A percentile compares a stretch with the other conserved stretches of the same genome.
Evolutionary conservation across 23 red algal species (phyloP).

Genomic region (Gracilariopsis chorda): DNA sequence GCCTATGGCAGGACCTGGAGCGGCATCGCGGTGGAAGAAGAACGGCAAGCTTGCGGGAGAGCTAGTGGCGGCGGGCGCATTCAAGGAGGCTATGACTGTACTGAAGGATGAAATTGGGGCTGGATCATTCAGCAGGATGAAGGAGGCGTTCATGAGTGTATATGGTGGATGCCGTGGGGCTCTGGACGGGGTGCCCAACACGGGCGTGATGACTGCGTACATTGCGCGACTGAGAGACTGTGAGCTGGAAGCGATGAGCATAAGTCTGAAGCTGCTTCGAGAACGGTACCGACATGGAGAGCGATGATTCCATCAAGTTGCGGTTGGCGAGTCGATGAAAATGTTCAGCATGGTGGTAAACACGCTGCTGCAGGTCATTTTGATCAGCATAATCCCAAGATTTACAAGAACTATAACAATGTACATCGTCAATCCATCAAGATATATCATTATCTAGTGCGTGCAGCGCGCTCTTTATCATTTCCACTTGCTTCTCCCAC

Average conservation of each 20-base stretch:
- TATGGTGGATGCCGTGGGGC: slow-evolving; percentile 43
- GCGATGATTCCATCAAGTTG: slow-evolving; percentile 38
- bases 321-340: slow-evolving; percentile 67
- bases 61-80: slow-evolving; percentile 71
- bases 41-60: slow-evolving; percentile 52
- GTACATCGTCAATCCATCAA: background rate
- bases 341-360: slow-evolving; percentile 26
- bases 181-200: background rate
- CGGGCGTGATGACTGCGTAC: slow-evolving; percentile 14
- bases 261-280: slow-evolving; percentile 28
- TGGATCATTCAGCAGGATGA: slow-evolving; percentile 8
- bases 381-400: too few species aligned
- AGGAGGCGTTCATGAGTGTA: slow-evolving; percentile 37
- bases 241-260: background rate
- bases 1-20: slow-evolving; percentile 35
- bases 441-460: background rate
- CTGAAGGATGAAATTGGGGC: slow-evolving; percentile 59
- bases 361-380: slow-evolving; percentile 58
- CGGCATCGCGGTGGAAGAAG: slow-evolving; percentile 36
- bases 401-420: background rate
- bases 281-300: slow-evolving; percentile 31
- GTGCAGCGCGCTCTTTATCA: background rate
- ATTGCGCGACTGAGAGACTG: slow-evolving; percentile 12
- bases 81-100: slow-evolving; percentile 66
- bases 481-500: background rate